A percentile compares a stretch with the other conserved stretches of the same genome.
These are phyloP conservation scores for Boletus coffeatus DNA, from an alignment of 1,284 basidiomycete species.

Conservation along the genomic window DNA sequence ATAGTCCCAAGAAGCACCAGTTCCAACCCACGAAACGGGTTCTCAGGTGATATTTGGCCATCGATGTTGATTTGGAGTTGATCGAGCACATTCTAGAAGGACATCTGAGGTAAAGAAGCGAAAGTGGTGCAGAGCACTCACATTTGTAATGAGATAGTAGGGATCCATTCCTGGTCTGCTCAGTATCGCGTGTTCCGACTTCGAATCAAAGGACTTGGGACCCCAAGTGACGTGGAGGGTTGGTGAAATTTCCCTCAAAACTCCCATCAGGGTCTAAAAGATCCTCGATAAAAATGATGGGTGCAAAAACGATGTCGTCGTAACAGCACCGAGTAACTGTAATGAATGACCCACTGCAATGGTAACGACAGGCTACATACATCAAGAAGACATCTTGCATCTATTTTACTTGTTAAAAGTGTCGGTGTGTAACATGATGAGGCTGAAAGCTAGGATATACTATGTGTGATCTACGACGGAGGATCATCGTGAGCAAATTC, in stretches of 20 bases:
- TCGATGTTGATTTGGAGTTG: constrained; percentile 45
- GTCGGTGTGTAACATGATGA: constrained; percentile 99
- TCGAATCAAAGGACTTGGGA: constrained; percentile 32
- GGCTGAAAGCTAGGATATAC: constrained; percentile 86
- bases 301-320: constrained; percentile 94
- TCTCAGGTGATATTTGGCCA: constrained; percentile 54
- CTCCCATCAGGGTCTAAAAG: constrained; percentile 65
- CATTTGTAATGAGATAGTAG: constrained; percentile 85
- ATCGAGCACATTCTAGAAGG: constrained; percentile 46
- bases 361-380: constrained; percentile 38
- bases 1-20: constrained; percentile 63
- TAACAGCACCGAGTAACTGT: constrained; percentile 70
- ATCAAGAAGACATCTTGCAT: constrained; percentile 95
- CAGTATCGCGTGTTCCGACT: constrained; percentile 36
- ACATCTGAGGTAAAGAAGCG: constrained; percentile 8
- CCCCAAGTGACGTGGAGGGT: constrained; percentile 36
- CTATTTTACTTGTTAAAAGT: constrained; percentile 98
- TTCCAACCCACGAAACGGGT: constrained; percentile 79
- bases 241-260: constrained; percentile 38
- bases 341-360: constrained; percentile 5
- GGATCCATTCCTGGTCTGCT: constrained; percentile 76
- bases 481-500: constrained; percentile 1
- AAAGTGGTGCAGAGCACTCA: constrained; percentile 31
- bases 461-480: constrained; percentile 79
- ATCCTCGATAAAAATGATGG: constrained; percentile 87